A percentile compares a stretch with the other conserved stretches of the same genome.
phyloP scores from a whole-genome alignment of 768 basidiomycete species.

The Chalciporus piperatus region DNA sequence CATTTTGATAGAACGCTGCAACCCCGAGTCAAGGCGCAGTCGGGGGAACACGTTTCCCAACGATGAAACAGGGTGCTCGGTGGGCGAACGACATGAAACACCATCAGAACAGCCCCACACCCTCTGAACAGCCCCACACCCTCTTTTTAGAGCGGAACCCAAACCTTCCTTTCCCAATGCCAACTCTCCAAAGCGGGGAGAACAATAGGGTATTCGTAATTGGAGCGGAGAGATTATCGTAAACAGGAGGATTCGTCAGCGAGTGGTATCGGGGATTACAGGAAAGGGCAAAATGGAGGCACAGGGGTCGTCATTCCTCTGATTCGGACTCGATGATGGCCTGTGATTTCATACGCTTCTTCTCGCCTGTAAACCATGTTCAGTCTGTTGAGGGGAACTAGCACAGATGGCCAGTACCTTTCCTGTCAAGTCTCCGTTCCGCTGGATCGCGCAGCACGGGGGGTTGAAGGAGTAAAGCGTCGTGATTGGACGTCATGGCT shows the following conservation, averaged over 20 bases:
- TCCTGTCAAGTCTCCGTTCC: not conserved
- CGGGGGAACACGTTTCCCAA: not conserved
- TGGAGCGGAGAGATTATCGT: too few species aligned
- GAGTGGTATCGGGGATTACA: not conserved
- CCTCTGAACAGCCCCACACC: too few species aligned
- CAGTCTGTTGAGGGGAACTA: too few species aligned
- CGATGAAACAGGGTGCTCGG: not conserved
- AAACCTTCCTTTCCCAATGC: not conserved
- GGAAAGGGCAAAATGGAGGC: not conserved
- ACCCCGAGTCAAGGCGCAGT: not conserved
- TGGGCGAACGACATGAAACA: not conserved
- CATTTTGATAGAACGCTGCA: too few species aligned
- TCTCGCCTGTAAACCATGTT: not conserved
- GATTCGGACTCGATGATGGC: not conserved
- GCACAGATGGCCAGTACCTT: not conserved
- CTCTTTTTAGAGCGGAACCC: not conserved
- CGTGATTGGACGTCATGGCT: constrained; percentile 29
- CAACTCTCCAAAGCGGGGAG: not conserved
- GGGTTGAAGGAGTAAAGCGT: not conserved
- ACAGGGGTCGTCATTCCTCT: not conserved
- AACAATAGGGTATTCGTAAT: too few species aligned
- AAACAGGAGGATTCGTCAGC: not conserved
- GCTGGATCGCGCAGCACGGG: not conserved
- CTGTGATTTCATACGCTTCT: not conserved
- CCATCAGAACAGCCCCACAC: not conserved